Evolutionary conservation across 1,284 basidiomycete species (phyloP), one percentile per base, ranked within the genome.

Genomic region (Coniophora puteana): DNA sequence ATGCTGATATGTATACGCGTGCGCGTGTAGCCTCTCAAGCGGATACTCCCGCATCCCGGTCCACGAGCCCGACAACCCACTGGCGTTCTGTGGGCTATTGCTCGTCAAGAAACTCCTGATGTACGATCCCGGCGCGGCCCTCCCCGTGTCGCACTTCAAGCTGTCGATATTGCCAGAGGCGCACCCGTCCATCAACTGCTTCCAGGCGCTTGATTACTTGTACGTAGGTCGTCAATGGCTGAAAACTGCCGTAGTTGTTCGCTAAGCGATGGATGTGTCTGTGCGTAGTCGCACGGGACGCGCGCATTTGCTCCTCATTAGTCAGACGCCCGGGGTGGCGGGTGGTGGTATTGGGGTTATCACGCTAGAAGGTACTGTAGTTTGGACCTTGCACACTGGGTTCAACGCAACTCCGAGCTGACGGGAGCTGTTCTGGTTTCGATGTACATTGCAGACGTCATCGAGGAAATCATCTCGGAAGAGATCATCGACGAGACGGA

Each of bases 11-110:
- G n/a, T n/a, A n/a, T n/a, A n/a, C n/a, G n/a, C n/a, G n/a, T n/a
- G 14, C 11, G 31, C 21, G 37, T 34, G 8, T 50, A 82, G 76
- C 25, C 53, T 84, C 4, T 55, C 76, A 13, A 89, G 82, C 43
- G 93, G 93, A 0, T 95, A 95, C 61, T 94, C 91, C 3, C 81
- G 93, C n/a, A 90, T 96, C 48, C 93, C 93, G 0, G 77, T 97
- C 2, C 86, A 95, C 60, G 80, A 87, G 50, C 78, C 87, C 5
- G 80, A 78, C 4, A 78, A 86, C 41, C 76, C 82, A 1, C 65
- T 78, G 10, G 79, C 87, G 35, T 95, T 94, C 55, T 65, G 89
- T 21, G 93, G 93, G 2, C 76, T 94, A 54, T 71, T 96, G 5
- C 74, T 95, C 12, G 74, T 91, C 37, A 92, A 92, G 58, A 84